Base-by-base conservation (phyloP, 495 filamentous ascomycete genomes). In the Podospora pseudocomata region DNA sequence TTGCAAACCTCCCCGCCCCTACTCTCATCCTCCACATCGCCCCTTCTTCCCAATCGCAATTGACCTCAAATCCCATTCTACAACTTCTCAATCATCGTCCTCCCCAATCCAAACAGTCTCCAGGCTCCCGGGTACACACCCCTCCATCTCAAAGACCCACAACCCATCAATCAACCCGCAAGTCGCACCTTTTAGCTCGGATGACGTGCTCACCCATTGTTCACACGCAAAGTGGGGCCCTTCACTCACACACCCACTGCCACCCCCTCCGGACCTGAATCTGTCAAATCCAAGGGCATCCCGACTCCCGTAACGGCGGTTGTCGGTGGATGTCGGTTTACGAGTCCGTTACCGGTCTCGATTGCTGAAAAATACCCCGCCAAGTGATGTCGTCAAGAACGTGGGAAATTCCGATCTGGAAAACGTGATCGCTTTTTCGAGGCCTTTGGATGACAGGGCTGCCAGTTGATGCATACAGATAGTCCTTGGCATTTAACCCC, bases 191-290 rank as follows among this genome's bases (percentile, higher is more conserved):
- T 44, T 73, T 82, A 82, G 80, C 79, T 77, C 75, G 65, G 76
- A 82, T 82, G 77, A 76, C 80, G 80, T 82, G 80, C 79, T 82
- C 78, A 70, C 49, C 23, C 11, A 27, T 56, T 65, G 63, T 54
- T 44, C 23, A 39, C 26, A 64, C 19, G 28, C 16, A 62, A 62
- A 28, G 18, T 62, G 28, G 39, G 39, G 7, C 39, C 15, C 39
- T 49, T 16, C 7, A 49, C 39, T 49, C 13, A 49, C 39, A 49
- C 39, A 11, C 39, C 39, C 15, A 32, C 30, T 32, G 30, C 9
- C 39, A 16, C 7, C 39, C 39, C 39, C 39, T 16, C 39, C 39
- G 15, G 15, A 49, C 13, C 30, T 7, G 30, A 32, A 32, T 32
- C 30, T 32, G 39, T 13, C 39, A 49, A 49, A 49, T 49, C 39